Evolutionary conservation across 1,284 basidiomycete genomes (phyloP), one percentile per base, ranked within the genome.

Genomic region (Ceratobasidium theobromae): DNA sequence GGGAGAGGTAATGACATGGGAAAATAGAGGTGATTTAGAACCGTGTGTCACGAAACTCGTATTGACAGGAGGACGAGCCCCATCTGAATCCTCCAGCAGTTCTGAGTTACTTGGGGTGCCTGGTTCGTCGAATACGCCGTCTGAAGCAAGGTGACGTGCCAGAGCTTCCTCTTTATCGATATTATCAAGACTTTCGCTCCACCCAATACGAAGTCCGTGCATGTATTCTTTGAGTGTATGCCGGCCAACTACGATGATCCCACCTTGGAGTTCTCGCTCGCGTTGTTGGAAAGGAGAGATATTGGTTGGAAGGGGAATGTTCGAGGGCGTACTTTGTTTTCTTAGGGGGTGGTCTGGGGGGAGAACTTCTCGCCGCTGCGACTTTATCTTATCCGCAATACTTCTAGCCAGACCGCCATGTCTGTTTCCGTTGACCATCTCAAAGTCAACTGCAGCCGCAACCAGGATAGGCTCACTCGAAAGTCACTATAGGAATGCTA

Each of bases 151-250:
- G 67, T 82, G 80, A 53, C 80, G 80, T 6, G 91, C 84, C 8
- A 98, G 80, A 62, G 80, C 78, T 69, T 95, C 91, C 68, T 96
- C 93, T 68, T 79, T 79, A 74, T 93, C 89, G 67, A 89, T 80
- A 45, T 83, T 81, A 53, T 86, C 82, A 23, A 93, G 77, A 1
- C 85, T 80, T 51, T 87, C 85, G n/a, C 85, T 85, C 91, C 93
- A 99, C 0, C 97, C 96, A 55, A 84, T 81, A 72, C 84, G 84
- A 58, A 98, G 75, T 0, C 95, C 96, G 68, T 87, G 84, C 80
- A 97, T 85, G 77, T 93, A 98, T 78, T 99, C 96, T 78, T 98
- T 99, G 76, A 95, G 84, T 0, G 93, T 91, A 35, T 91, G 88
- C 66, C 96, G 84, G 5, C 97, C 97, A n/a, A 98, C 77, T 62